Evolutionary conservation across 2,329 filamentous ascomycete genomes (phyloP).

Genomic region (Colletotrichum sp.): DNA sequence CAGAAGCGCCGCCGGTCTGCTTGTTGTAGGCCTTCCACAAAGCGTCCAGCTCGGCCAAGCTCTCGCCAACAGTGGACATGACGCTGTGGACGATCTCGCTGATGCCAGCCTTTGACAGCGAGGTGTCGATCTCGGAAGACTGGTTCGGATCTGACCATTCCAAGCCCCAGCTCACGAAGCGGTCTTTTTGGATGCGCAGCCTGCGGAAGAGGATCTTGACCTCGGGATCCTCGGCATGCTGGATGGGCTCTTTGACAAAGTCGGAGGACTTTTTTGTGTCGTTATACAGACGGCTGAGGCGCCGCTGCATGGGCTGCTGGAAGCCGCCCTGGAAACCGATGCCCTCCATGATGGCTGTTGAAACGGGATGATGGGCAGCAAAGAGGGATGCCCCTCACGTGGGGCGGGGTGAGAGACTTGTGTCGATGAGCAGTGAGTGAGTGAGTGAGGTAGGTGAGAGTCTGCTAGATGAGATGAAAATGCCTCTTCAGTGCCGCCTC

Average conservation of each 20-base stretch:
- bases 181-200: slow-evolving; percentile 80
- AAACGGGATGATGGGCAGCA: not conserved
- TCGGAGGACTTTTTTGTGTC: slow-evolving; percentile 82
- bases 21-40: slow-evolving; percentile 69
- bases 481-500: not conserved
- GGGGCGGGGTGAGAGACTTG: not conserved
- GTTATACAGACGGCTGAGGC: slow-evolving; percentile 76
- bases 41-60: slow-evolving; percentile 76
- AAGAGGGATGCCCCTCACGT: slow-evolving; percentile 11
- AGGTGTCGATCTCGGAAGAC: slow-evolving; percentile 73
- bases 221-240: slow-evolving; percentile 70
- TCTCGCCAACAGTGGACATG: slow-evolving; percentile 81
- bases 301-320: slow-evolving; percentile 63
- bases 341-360: slow-evolving; percentile 48
- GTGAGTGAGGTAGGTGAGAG: not conserved
- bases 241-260: slow-evolving; percentile 70
- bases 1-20: slow-evolving; percentile 40
- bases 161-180: slow-evolving; percentile 78
- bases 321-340: slow-evolving; percentile 57
- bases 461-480: not conserved
- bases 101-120: slow-evolving; percentile 73
- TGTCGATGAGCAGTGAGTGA: not conserved
- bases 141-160: slow-evolving; percentile 78
- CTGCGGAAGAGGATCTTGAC: slow-evolving; percentile 76
- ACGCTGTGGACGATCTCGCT: slow-evolving; percentile 81